These are phyloP conservation scores for Hypomontagnella monticulosa DNA, from an alignment of 495 filamentous ascomycete genomes.

Conservation along the genomic window DNA sequence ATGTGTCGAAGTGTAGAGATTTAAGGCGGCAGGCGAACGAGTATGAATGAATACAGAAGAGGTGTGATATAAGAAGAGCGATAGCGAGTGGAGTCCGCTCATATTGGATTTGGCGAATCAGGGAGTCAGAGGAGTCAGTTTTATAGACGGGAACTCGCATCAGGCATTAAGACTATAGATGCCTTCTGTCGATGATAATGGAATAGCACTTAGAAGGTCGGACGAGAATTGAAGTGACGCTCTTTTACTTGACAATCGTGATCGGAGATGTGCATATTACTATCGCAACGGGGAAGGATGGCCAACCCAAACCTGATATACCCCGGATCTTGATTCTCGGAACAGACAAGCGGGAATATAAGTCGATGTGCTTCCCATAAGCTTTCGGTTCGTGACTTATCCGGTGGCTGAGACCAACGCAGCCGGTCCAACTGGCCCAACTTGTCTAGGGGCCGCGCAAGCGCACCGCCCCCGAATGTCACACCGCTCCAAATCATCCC, in stretches of 20 bases:
- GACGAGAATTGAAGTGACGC: no score
- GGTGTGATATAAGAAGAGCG: background rate
- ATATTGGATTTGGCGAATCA: background rate
- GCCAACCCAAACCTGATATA: background rate
- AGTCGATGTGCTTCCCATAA: no score
- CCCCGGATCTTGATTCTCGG: background rate
- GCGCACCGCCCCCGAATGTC: slow-evolving; percentile 9
- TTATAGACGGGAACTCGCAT: background rate
- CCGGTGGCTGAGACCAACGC: no score
- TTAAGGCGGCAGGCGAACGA: background rate
- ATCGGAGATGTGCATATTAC: no score
- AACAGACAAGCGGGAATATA: background rate
- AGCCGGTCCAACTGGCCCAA: no score
- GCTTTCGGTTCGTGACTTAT: no score
- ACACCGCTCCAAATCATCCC: background rate
- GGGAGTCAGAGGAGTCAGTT: background rate
- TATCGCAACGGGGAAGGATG: no score
- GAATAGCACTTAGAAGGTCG: no score
- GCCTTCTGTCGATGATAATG: no score
- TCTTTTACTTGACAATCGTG: no score
- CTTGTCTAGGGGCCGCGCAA: slow-evolving; percentile 15
- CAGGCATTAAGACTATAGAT: background rate
- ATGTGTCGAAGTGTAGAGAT: slow-evolving; percentile 22
- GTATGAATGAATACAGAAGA: background rate
- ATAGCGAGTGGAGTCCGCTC: background rate